Conservation (phyloP, 176 grass and related monocot genomes). For the Zoysia pacifica region DNA sequence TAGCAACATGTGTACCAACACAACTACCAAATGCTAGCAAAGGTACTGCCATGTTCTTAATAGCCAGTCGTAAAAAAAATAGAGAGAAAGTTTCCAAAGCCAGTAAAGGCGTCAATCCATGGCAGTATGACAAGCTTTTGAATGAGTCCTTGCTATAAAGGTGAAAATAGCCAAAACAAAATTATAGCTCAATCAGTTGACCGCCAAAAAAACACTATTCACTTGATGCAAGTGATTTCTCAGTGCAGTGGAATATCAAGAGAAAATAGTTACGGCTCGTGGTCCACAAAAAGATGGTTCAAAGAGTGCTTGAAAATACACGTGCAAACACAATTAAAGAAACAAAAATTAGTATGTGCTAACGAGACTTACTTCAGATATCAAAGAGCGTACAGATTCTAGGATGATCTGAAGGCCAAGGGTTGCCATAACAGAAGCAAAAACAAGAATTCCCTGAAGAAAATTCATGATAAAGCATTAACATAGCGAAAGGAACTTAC, state of each 20-base stretch:
- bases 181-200: not conserved
- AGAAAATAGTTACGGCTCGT: no score
- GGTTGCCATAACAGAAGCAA: constrained; percentile 99
- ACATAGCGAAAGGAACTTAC: constrained; percentile 13
- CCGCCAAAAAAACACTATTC: no score
- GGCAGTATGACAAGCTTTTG: not conserved
- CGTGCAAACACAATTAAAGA: not conserved
- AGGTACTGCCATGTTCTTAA: not conserved
- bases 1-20: constrained; percentile 1
- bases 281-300: not conserved
- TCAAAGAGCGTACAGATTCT: constrained; percentile 72
- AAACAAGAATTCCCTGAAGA: constrained; percentile 96
- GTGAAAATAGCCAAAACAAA: not conserved
- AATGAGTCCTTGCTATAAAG: no score
- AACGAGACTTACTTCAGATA: constrained; percentile 43
- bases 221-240: no score
- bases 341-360: not conserved
- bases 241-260: no score
- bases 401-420: constrained; percentile 96
- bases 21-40: not conserved
- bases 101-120: not conserved
- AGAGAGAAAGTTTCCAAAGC: not conserved
- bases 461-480: constrained; percentile 22
- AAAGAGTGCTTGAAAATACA: not conserved
- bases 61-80: not conserved